These are phyloP conservation scores for Grosmannia clavigera DNA, from an alignment of 2,329 filamentous ascomycete genomes.

Conservation along the genomic window DNA sequence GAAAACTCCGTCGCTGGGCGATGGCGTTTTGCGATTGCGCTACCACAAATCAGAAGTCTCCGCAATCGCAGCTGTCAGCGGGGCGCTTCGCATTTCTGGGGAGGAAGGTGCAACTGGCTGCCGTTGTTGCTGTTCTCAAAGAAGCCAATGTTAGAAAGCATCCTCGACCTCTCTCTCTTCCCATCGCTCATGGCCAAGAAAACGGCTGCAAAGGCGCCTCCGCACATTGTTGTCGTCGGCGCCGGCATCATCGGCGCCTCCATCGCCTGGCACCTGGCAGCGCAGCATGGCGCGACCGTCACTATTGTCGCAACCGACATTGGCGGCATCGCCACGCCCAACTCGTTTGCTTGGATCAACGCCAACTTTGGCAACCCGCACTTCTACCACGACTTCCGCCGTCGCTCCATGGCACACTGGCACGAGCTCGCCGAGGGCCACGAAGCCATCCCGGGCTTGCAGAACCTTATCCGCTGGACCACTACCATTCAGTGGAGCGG, in stretches of 20 bases:
- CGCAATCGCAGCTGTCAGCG: no score
- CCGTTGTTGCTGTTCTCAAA: no score
- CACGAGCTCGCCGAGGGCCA: conserved; percentile 8
- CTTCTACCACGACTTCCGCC: conserved; percentile 19
- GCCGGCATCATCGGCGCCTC: conserved; percentile 18
- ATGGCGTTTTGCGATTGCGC: no score
- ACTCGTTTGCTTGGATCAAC: conserved; percentile 22
- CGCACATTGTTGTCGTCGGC: conserved; percentile 8
- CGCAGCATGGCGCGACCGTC: conserved; percentile 12
- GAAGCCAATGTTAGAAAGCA: no score
- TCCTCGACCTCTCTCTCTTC: no score
- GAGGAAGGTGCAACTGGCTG: no score
- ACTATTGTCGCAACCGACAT: conserved; percentile 18
- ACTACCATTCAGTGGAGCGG: conserved; percentile 13
- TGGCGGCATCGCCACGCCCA: conserved; percentile 19
- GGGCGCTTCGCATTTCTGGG: no score
- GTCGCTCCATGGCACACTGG: conserved; percentile 18
- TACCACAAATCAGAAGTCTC: no score
- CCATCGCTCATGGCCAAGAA: background rate
- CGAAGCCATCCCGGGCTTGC: conserved; percentile 13
- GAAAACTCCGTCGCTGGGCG: no score
- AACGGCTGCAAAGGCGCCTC: background rate
- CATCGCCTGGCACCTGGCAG: conserved; percentile 19
- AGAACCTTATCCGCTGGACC: conserved; percentile 13
- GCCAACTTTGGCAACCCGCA: conserved; percentile 16